Evolutionary conservation across 192 early-diverging fungal species (phyloP).

Genomic region (Lobosporangium transversale): DNA sequence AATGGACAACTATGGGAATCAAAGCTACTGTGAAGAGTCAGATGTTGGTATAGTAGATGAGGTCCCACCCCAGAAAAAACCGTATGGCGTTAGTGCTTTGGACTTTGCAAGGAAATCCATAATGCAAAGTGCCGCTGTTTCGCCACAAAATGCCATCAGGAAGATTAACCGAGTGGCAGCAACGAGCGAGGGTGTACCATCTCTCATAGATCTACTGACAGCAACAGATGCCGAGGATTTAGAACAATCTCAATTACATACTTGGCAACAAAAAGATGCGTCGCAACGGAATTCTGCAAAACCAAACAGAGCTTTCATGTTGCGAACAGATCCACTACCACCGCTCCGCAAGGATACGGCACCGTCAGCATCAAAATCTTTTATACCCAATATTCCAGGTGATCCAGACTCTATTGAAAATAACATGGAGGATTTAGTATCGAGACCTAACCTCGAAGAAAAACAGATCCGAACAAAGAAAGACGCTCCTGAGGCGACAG

Average conservation of each 20-base stretch:
- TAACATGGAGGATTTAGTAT: no score
- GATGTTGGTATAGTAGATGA: not conserved
- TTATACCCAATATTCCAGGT: no score
- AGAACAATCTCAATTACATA: no score
- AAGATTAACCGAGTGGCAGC: slow-evolving; percentile 15
- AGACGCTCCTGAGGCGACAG: not conserved
- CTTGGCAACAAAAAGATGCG: not conserved
- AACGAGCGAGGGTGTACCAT: slow-evolving; percentile 10
- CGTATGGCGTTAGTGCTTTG: slow-evolving; percentile 7
- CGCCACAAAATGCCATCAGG: slow-evolving; percentile 19
- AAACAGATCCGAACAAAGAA: no score
- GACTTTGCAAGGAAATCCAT: slow-evolving; percentile 37
- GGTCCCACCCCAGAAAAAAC: not conserved
- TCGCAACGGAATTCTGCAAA: slow-evolving; percentile 9
- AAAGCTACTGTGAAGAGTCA: not conserved
- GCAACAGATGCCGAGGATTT: slow-evolving; percentile 12
- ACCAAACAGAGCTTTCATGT: slow-evolving; percentile 16
- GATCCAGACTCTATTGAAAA: no score
- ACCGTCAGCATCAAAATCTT: not conserved
- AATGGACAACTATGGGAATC: not conserved
- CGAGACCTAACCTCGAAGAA: no score
- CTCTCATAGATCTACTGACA: slow-evolving; percentile 17
- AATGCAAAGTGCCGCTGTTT: slow-evolving; percentile 19
- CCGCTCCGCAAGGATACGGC: not conserved
- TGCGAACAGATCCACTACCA: slow-evolving; percentile 15